Evolutionary conservation across 768 basidiomycete species (phyloP).

Genomic region (Lentinula raphanica): DNA sequence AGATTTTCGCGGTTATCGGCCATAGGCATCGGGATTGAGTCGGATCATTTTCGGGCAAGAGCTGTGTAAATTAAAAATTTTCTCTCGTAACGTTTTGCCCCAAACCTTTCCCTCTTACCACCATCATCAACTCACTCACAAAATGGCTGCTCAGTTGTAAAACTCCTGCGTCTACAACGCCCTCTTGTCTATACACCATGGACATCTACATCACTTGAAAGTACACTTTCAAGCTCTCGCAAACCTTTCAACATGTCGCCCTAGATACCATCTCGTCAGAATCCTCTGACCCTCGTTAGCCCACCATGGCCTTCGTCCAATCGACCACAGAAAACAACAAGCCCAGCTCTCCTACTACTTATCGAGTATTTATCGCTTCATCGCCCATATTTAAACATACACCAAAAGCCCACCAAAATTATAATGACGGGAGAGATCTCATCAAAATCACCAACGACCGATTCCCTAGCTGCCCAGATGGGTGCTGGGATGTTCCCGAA

Average conservation of each 20-base stretch:
- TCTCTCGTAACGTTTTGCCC: not conserved
- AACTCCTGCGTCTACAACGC: constrained; percentile 36
- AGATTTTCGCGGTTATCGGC: not conserved
- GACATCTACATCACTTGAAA: constrained; percentile 21
- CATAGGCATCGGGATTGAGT: not conserved
- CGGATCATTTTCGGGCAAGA: not conserved
- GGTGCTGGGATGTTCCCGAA: constrained; percentile 17
- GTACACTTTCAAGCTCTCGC: constrained; percentile 57
- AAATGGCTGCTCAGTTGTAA: constrained; percentile 45
- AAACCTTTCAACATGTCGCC: constrained; percentile 49
- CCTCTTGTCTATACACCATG: constrained; percentile 36
- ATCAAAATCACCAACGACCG: constrained; percentile 3
- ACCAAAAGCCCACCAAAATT: constrained; percentile 32
- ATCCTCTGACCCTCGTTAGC: constrained; percentile 62
- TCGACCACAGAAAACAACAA: constrained; percentile 50
- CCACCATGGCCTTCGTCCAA: constrained; percentile 76
- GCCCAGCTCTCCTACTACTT: constrained; percentile 29
- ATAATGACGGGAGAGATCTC: not conserved
- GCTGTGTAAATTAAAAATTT: not conserved
- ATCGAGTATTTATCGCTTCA: constrained; percentile 44
- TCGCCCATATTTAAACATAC: constrained; percentile 66
- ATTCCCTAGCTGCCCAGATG: constrained; percentile 1
- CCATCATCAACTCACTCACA: constrained; percentile 20
- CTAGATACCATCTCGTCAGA: constrained; percentile 48
- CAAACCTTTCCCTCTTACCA: not conserved